Base-by-base conservation (phyloP, 495 filamentous ascomycete genomes). In the Collariella sp. region DNA sequence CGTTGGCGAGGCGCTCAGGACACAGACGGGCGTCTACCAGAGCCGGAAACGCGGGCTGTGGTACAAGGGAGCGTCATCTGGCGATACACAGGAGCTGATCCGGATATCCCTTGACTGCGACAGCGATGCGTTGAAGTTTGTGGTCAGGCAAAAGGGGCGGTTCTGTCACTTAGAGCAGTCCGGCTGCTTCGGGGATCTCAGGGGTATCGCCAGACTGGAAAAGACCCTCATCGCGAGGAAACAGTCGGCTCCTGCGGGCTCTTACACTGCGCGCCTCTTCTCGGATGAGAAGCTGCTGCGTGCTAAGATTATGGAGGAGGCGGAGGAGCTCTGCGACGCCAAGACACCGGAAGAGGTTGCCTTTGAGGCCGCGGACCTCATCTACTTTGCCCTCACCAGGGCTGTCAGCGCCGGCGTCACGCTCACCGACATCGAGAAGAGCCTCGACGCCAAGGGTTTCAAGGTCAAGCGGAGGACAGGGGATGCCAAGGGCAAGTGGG, bases 241-340 rank as follows among this genome's bases (percentile, higher is more conserved):
- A 66, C 69, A 72, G 5, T 85, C 84, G 10, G 89, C 93, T 0
- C 91, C 91, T 2, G 78, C 77, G 54, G 91, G 90, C 1, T 97
- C 93, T 15, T 98, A 98, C 67, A 98, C 93, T 13, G 87, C 88
- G 31, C 76, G 93, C 16, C 73, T 98, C 9, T 98, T 96, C 75
- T 87, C 84, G 23, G 94, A 97, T 52, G 81, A 87, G 52, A 88
- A 93, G 70, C 80, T 97, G 18, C 73, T 95, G 15, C 78, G 86
- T 33, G 94, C 93, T 3, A 98, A 98, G 76, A 95, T 98, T 39
- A 93, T 96, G 85, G 93, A 98, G 70, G 93, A 98, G 67, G 93
- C 93, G 2, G 85, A 89, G 56, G 93, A 98, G 71, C 74, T 98
- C 26, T 97, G 93, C 72, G 79, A 87, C 46, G 93, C 93, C 13